Evolutionary conservation across 2,329 filamentous ascomycete species (phyloP), one percentile per base, ranked within the genome.

Genomic region (Diplodia sapinea): DNA sequence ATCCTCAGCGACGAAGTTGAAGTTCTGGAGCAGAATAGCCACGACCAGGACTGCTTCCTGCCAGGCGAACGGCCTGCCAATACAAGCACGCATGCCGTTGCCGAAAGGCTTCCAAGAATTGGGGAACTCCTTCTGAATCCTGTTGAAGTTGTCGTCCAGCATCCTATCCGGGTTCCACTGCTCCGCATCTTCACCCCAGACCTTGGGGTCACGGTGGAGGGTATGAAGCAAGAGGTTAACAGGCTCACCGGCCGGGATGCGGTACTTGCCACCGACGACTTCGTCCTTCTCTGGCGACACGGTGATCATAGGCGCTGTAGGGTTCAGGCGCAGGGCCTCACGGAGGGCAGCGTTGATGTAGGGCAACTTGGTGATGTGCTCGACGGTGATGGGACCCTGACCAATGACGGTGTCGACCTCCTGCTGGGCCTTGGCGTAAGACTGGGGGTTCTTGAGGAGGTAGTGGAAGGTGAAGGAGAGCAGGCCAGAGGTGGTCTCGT

Each of bases 321-420:
- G 83, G 0, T 82, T 82, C 2, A 88, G 81, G 0, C 87, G 84
- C 8, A 88, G 77, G 0, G 84, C 80, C 73, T 88, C 85, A 63
- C 83, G 82, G 31, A 88, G 74, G 31, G 87, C 74, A 8, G 82
- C 86, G 65, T 85, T 83, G 56, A 88, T 71, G 73, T 87, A 89
- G 12, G 80, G 77, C 2, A 89, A 79, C 70, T 82, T 82, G 0
- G 79, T 71, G 1, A 88, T 74, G 71, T 88, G 84, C 7, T 82
- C 81, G 57, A 82, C 74, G 0, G 75, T 76, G 36, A 88, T 75
- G 1, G 82, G 78, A 1, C 74, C 79, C 2, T 77, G 73, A 0
- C 85, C 84, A 31, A 86, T 75, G 0, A 88, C 82, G 0, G 79
- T 70, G 70, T 87, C 85, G 0, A 88, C 77, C 74, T 89, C 86